Conservation (phyloP, 176 grass and related monocot species). For the Aegilops tauschii region DNA sequence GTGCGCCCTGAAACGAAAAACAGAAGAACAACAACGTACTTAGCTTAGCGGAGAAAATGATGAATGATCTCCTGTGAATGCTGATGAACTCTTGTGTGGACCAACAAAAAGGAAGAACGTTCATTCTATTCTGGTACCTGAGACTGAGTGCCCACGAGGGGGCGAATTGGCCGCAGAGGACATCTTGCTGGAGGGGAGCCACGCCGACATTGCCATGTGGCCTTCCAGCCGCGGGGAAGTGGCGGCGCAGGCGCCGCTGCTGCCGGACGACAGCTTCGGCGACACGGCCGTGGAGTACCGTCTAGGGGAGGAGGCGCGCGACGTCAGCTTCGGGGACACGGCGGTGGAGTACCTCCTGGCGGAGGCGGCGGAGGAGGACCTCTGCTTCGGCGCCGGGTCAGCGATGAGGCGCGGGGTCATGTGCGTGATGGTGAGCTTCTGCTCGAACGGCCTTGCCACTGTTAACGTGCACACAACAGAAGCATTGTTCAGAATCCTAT, state of each 20-base stretch:
- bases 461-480: not conserved
- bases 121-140: constrained; percentile 24
- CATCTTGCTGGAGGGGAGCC: constrained; percentile 87
- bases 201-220: constrained; percentile 53
- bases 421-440: constrained; percentile 49
- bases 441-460: constrained; percentile 47
- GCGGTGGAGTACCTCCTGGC: constrained; percentile 45
- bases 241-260: constrained; percentile 22
- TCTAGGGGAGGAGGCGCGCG: constrained; percentile 49
- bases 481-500: not conserved
- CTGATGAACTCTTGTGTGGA: not conserved
- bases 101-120: not conserved
- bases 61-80: not conserved
- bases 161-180: constrained; percentile 80
- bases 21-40: not conserved
- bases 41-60: not conserved
- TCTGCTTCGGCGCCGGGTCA: constrained; percentile 50
- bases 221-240: constrained; percentile 52
- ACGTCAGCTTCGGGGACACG: constrained; percentile 62
- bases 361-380: constrained; percentile 48
- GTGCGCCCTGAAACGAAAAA: constrained; percentile 46
- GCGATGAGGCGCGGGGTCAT: constrained; percentile 49
- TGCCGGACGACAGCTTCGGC: constrained; percentile 58
- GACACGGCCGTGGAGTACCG: constrained; percentile 47
- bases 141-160: constrained; percentile 46